Base-by-base conservation (phyloP, 805 yeast species). In the Kregervanrija fluxuum region DNA sequence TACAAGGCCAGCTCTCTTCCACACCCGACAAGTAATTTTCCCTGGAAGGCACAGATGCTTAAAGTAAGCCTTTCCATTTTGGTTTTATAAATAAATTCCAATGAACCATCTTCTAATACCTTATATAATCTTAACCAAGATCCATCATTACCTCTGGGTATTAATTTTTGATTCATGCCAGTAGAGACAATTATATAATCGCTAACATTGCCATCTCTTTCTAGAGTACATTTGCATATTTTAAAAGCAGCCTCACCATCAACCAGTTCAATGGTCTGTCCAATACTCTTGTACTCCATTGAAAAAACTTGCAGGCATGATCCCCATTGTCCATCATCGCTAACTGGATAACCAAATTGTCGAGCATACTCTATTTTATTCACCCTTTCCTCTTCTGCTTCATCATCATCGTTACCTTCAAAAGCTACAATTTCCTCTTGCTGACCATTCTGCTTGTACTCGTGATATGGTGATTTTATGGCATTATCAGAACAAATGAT, bases 61-160 rank as follows among this genome's bases (percentile, higher is more conserved):
- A 69, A 49, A 0, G 79, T 76, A 2, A 68, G 64, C 6, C 55
- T 65, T 4, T 75, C 79, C 0, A 82, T 62, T 11, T 61, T 56
- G 0, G 96, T 88, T 43, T 68, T 68, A 60, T 90, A 93, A 4
- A 81, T 52, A 30, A 77, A 67, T 30, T 65, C 58, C 17, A 86
- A 46, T 2, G 61, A 51, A n/a, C 69, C 62, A 28, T 69, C 69
- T 6, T 47, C 49, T 13, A 44, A 47, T 6, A 74, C 56, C 22
- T 53, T 57, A 54, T 66, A 77, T 2, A 71, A 59, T 48, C 66
- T 58, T 35, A 77, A 48, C 49, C 46, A 68, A 37, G 59, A 55
- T 10, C 52, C 60, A 1, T 35, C 34, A 39, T 50, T 49, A 8
- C 50, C 32, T 37, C 42, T 54, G 0, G 75, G 73, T 11, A 56